Evolutionary conservation across 73 alveolate species (phyloP).

Genomic region (Paramecium tetraurelia): DNA sequence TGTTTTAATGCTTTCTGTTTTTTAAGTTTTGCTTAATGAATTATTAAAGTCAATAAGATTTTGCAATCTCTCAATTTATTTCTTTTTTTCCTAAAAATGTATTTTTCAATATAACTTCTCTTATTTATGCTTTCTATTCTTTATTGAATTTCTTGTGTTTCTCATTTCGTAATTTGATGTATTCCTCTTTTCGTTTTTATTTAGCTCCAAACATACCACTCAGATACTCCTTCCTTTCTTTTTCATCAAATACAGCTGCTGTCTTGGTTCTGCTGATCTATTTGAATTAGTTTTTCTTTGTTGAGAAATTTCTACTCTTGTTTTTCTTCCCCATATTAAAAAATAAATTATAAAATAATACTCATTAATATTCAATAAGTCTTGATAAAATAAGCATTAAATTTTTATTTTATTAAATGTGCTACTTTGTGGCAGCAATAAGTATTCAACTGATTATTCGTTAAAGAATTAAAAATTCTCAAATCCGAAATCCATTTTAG

Average conservation of each 20-base stretch:
- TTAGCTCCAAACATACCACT: slow-evolving; percentile 43
- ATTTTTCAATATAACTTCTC: not conserved
- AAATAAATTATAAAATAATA: not conserved
- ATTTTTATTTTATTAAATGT: not conserved
- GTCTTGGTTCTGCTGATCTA: not conserved
- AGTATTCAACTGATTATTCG: slow-evolving; percentile 81
- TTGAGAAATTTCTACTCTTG: not conserved
- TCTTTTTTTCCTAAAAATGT: not conserved
- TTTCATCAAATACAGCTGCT: slow-evolving; percentile 42
- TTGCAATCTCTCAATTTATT: not conserved
- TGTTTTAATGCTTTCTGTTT: not conserved
- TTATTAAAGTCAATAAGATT: slow-evolving; percentile 9
- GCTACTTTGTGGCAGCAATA: not conserved
- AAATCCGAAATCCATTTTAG: slow-evolving; percentile 80
- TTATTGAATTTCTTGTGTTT: slow-evolving; percentile 13
- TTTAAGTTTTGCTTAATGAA: not conserved
- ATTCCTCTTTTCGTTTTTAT: slow-evolving; percentile 14
- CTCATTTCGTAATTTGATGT: slow-evolving; percentile 10
- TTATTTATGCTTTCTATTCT: not conserved
- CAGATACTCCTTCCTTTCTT: slow-evolving; percentile 1
- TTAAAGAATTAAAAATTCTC: slow-evolving; percentile 78
- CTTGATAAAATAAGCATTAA: not conserved
- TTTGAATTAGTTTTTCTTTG: not conserved
- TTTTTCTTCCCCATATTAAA: slow-evolving; percentile 16
- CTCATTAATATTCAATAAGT: not conserved